Evolutionary conservation across 2,329 filamentous ascomycete species (phyloP), one percentile per base, ranked within the genome.

Genomic region (Cercospora sp.): DNA sequence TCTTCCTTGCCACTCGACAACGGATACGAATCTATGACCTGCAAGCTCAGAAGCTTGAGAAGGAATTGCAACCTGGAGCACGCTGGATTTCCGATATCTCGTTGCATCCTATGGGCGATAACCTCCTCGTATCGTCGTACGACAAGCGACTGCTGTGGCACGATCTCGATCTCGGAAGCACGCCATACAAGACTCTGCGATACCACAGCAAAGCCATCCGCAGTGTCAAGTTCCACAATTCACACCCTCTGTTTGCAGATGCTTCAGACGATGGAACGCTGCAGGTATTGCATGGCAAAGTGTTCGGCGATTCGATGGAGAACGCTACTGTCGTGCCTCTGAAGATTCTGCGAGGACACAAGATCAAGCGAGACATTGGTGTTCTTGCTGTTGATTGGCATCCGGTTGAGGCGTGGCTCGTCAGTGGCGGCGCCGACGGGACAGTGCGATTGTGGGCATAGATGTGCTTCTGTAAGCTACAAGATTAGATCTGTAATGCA

Each of bases 341-440:
- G 71, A 99, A 98, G 85, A 93, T 97, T 76, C 85, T 99, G 60
- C 90, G 88, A 76, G 95, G 95, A 0, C 95, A 99, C 82, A 91
- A 90, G 80, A 89, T 98, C 2, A 90, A 91, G 77, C 91, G 88
- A 77, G 90, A 93, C 73, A 82, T 99, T 67, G 95, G 95, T 72
- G 94, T 98, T 16, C 85, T 98, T 84, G 94, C 97, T 79, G 83
- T 99, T 30, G 92, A 97, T 77, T 99, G 96, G 96, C 95, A 99
- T 83, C 93, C 93, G 5, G 88, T 87, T 71, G 92, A 98, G 80
- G 93, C 94, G 2, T 98, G 95, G 95, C 91, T 91, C 80, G 90
- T 97, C 63, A 96, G 91, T 83, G 94, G 94, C 58, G 95, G 95
- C 73, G 94, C 94, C 1, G 95, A 99, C 83, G 94, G 94, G 51